A percentile compares a stretch with the other conserved stretches of the same genome.
Conservation (phyloP, 192 early-diverging fungal species). For the Radiomyces spectabilis region DNA sequence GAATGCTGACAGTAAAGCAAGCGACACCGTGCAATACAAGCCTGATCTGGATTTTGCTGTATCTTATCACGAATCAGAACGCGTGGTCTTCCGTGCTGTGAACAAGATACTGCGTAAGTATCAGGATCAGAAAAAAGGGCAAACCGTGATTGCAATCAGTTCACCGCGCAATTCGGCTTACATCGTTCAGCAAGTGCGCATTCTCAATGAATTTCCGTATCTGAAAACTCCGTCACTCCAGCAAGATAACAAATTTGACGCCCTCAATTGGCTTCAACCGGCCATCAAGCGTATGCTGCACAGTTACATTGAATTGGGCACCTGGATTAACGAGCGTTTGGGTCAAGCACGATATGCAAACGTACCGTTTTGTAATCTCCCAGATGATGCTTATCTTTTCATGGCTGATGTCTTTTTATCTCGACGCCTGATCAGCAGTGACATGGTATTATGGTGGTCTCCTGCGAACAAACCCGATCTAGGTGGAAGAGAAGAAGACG, state of each 20-base stretch:
- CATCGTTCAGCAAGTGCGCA: constrained; percentile 34
- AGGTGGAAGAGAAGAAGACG: constrained; percentile 80
- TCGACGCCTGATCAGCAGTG: constrained; percentile 62
- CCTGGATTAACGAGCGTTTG: constrained; percentile 68
- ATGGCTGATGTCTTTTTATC: constrained; percentile 83
- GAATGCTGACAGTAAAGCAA: constrained; percentile 31
- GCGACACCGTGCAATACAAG: constrained; percentile 44
- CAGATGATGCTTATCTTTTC: constrained; percentile 73
- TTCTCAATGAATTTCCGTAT: constrained; percentile 63
- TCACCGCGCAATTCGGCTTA: constrained; percentile 37
- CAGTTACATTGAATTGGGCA: constrained; percentile 66
- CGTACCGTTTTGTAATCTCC: constrained; percentile 88
- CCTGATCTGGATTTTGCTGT: constrained; percentile 42
- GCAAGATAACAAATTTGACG: constrained; percentile 63
- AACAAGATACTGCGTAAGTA: constrained; percentile 54
- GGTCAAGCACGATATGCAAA: constrained; percentile 73
- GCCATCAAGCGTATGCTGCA: constrained; percentile 65
- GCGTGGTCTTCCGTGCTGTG: constrained; percentile 47
- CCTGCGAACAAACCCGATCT: constrained; percentile 71
- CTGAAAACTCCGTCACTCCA: constrained; percentile 63
- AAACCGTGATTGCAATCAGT: constrained; percentile 70
- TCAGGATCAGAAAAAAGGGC: constrained; percentile 49
- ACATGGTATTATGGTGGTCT: constrained; percentile 91
- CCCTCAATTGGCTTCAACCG: constrained; percentile 80
- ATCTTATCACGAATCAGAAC: constrained; percentile 38